Conservation (phyloP, 345 rosid genomes). For the Cardiospermum halicacabum region DNA sequence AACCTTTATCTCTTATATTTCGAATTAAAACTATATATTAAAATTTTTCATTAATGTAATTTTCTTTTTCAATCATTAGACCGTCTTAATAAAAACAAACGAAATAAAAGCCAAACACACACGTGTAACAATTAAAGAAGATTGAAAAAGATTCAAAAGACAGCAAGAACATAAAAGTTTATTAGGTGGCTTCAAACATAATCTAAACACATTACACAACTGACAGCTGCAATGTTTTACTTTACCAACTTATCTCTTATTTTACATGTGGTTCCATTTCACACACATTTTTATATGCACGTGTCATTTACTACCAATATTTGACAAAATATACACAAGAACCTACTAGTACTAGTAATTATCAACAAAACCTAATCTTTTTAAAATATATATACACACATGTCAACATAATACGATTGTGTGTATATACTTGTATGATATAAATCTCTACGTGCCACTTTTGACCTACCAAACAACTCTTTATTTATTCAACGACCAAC, state of each 20-base stretch:
- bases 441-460: slow-evolving; percentile 19
- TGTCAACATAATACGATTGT: background rate
- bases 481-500: background rate
- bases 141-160: background rate
- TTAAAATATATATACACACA: background rate
- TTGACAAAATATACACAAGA: slow-evolving; percentile 1
- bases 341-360: background rate
- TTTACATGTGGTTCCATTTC: slow-evolving; percentile 7
- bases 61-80: too few species aligned
- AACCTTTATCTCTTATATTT: too few species aligned
- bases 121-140: background rate
- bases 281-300: slow-evolving; percentile 8
- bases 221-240: background rate
- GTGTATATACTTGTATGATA: background rate
- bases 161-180: background rate
- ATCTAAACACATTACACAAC: background rate
- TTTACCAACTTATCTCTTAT: background rate
- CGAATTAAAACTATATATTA: too few species aligned
- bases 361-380: background rate
- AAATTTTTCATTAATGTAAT: too few species aligned
- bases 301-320: slow-evolving; percentile 25
- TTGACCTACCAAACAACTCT: slow-evolving; percentile 27
- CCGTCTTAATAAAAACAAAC: too few species aligned
- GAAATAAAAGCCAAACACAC: background rate
- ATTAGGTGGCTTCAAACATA: background rate